Evolutionary conservation across 345 rosid species (phyloP), one percentile per base, ranked within the genome.

Genomic region (Rhodamnia rubescens): DNA sequence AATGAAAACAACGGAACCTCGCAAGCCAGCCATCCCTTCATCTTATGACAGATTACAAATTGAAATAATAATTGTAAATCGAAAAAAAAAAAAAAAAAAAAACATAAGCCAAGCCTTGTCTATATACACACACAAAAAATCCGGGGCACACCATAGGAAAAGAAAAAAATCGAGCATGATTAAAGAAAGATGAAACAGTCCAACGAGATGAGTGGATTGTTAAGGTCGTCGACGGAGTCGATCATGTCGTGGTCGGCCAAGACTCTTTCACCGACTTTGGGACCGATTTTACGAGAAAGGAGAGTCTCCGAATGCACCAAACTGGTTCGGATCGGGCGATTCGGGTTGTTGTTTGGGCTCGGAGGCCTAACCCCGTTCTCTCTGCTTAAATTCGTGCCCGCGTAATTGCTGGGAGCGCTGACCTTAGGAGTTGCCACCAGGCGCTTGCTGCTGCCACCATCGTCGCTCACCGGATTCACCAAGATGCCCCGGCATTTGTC

Each of bases 101-200:
- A 32, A 4, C 44, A 0, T 15, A 69, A 69, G 16, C 44, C 78
- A 69, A 69, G 12, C 78, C 78, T 16, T 69, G 78, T 32, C 24
- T 69, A 18, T 69, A 6, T 69, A 32, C 47, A 18, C 78, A 18
- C 78, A 69, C 74, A 61, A 29, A 61, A 61, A 29, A 6, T 20
- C 47, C 24, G 78, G 9, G 78, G 47, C 78, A 69, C 78, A 8
- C 44, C 47, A 69, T 32, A 16, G 78, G 24, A 32, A 44, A 69
- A 69, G 32, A 64, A 69, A 69, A 64, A 16, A 64, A 16, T 32
- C 22, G 11, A 82, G 3, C 82, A 6, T 3, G 74, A 24, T 27
- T 24, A 84, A n/a, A 96, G 92, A 88, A 96, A 96, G 81, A 96
- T 95, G 87, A 95, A 96, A 86, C 99, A 96, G 90, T 96, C 99